Conservation (phyloP, 306 rosid genomes). For the Pueraria montana region DNA sequence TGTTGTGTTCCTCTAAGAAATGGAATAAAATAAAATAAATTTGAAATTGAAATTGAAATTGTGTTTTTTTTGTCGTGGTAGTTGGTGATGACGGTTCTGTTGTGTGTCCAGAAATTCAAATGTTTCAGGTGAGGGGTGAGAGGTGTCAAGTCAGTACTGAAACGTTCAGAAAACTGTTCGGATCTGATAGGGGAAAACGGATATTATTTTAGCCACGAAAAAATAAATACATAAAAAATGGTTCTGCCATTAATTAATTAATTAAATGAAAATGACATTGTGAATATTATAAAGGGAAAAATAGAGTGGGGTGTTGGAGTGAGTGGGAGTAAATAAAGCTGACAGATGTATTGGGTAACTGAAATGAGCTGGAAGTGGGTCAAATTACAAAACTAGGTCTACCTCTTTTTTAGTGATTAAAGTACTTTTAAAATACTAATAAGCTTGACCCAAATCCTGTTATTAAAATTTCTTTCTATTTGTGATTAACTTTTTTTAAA, state of each 20-base stretch:
- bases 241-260: background rate
- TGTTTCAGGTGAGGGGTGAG: conserved; percentile 45
- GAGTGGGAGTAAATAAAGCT: conserved; percentile 38
- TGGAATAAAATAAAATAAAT: background rate
- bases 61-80: conserved; percentile 16
- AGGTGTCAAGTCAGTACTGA: conserved; percentile 54
- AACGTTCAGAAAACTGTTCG: conserved; percentile 61
- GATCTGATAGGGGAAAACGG: conserved; percentile 48
- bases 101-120: conserved; percentile 46
- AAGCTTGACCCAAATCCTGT: background rate
- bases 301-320: background rate
- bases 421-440: background rate
- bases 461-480: background rate
- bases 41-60: conserved; percentile 33
- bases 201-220: conserved; percentile 42
- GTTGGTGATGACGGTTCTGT: conserved; percentile 42
- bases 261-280: background rate
- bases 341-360: conserved; percentile 1
- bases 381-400: conserved; percentile 39
- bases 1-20: background rate
- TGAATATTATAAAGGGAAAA: background rate
- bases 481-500: background rate
- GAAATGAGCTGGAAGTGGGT: background rate
- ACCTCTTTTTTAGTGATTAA: background rate
- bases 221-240: background rate